Conservation (phyloP, 2,329 filamentous ascomycete genomes). For the Ophiognomonia clavigignenti-juglandacearum region DNA sequence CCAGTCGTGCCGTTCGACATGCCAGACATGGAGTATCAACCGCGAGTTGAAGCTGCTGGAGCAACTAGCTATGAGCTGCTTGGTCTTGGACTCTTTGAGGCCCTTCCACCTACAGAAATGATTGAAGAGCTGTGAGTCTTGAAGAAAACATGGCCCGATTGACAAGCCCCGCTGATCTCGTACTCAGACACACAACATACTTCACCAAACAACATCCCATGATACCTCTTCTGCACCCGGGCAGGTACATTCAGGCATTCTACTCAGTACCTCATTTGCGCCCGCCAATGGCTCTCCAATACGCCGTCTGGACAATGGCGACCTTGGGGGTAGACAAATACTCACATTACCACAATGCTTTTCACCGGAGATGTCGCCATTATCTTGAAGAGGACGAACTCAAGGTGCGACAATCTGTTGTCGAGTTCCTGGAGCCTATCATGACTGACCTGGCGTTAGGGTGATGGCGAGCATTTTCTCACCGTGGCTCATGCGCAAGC, state of each 20-base stretch:
- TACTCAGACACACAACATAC: constrained; percentile 61
- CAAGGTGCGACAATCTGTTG: constrained; percentile 45
- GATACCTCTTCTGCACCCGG: constrained; percentile 72
- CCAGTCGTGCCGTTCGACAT: not conserved
- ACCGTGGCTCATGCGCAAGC: constrained; percentile 76
- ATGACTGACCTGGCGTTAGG: too few species aligned
- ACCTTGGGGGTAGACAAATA: constrained; percentile 71
- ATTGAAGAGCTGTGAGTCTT: constrained; percentile 72
- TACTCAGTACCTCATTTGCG: constrained; percentile 67
- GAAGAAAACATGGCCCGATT: not conserved
- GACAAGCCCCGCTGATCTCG: constrained; percentile 10
- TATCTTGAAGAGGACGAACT: constrained; percentile 83
- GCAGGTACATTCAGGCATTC: constrained; percentile 69
- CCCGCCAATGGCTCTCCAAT: constrained; percentile 77
- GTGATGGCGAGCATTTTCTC: constrained; percentile 74
- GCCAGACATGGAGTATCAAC: not conserved
- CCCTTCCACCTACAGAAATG: constrained; percentile 70
- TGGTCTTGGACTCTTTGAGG: constrained; percentile 74
- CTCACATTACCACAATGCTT: constrained; percentile 64
- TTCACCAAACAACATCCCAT: constrained; percentile 71
- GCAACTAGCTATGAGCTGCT: constrained; percentile 61
- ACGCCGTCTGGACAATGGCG: constrained; percentile 82
- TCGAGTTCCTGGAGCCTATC: not conserved
- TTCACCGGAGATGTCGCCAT: constrained; percentile 77
- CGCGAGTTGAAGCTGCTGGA: constrained; percentile 2